Evolutionary conservation across 768 basidiomycete species (phyloP), one percentile per base, ranked within the genome.

Genomic region (Tulasnella sp.): DNA sequence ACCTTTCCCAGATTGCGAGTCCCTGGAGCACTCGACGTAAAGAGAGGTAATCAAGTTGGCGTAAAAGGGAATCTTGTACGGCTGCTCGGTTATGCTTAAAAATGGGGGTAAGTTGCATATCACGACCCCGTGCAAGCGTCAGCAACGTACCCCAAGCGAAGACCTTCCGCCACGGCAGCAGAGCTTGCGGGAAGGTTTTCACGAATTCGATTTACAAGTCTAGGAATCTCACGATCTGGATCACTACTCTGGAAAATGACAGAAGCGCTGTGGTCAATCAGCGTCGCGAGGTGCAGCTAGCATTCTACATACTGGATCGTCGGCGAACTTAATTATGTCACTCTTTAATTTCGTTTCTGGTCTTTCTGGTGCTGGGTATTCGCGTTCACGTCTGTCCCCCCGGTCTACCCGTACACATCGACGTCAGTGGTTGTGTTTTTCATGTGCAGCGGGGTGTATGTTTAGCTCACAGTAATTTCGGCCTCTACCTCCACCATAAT

Each of bases 31-130:
- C n/a, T 79, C 76, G 63, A 80, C 58, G 9, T 62, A 66, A 41
- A 97, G 72, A 36, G 81, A 70, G 19, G 82, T 77, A 46, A 96
- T 74, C 15, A 97, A 70, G 9, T 86, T 80, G 11, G 88, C 88
- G 69, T 91, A 92, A 66, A 82, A 86, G 0, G 90, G 84, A 34
- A 88, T 85, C 74, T 98, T 99, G 74, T 81, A 92, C 0, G 93
- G 92, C 64, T 96, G 86, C 70, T 97, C 89, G 0, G 84, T 89
- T 51, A 89, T 80, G 49, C 88, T 91, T 65, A 4, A 42, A 11
- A 11, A n/a, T n/a, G n/a, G n/a, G n/a, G n/a, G n/a, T n/a, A 50
- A 56, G 37, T 25, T 58, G 49, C 52, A 45, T 15, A 57, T 49
- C 19, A 27, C 50, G 36, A 5, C 54, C 19, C 27, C n/a, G 36